Evolutionary conservation across 441 rosid species (phyloP), one percentile per base, ranked within the genome.

Genomic region (Viola pubescens): DNA sequence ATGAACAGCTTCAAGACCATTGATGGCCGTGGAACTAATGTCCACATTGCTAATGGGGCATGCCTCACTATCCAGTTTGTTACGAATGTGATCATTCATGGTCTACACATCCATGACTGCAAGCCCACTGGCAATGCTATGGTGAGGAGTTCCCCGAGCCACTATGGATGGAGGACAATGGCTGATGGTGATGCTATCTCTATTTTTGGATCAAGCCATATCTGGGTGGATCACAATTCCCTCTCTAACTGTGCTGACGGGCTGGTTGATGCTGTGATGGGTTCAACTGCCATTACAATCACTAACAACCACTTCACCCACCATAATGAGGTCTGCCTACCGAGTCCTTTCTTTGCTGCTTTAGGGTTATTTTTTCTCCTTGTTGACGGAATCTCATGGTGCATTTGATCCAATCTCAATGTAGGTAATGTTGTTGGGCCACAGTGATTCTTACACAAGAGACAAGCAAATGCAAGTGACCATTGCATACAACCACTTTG

Each of bases 181-280:
- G 89, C 98, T 0, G 98, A 91, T 48, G 98, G 98, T 1, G 98
- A 91, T 48, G 98, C 82, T n/a, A 53, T 91, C 66, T 91, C 98
- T 9, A 89, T 91, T 42, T 91, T 87, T 53, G 94, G 89, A 1
- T 87, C 98, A 11, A 91, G 98, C 64, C 96, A 89, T 66, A 66
- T 91, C 2, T 91, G 98, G 98, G 70, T 91, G 57, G 98, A 91
- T 73, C 98, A 91, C 70, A 88, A 89, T 65, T 88, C 98, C 0
- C 81, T 91, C 51, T 87, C 97, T 44, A 78, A 81, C 59, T 91
- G 98, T 4, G 97, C 97, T 45, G 98, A 91, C 73, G 98, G 98
- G 16, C 89, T 91, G 1, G 91, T 91, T 54, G 98, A 91, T 51
- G 98, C 98, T 37, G 79, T 91, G 61, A 87, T 89, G 96, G 97